Evolutionary conservation across 2,329 filamentous ascomycete species (phyloP), one percentile per base, ranked within the genome.

Genomic region (Monilinia fructicola): DNA sequence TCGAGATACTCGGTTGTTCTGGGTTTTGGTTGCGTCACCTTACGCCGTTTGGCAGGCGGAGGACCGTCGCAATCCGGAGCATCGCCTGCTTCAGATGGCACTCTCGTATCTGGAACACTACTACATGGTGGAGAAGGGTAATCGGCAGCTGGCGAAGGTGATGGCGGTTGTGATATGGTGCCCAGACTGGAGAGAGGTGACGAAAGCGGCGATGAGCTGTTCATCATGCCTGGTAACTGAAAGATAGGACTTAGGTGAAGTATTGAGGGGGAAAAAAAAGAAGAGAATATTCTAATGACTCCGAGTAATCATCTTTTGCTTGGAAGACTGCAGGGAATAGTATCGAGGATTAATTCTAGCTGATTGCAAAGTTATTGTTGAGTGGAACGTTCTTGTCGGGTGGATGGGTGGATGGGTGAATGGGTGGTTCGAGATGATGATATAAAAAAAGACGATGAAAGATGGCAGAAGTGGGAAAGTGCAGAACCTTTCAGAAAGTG

Each of bases 1-100:
- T 97, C 89, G 50, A 99, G 83, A 75, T 91, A 87, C 73, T 91
- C 86, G n/a, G 93, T 96, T 26, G 85, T 92, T 73, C 92, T 90
- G 74, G 90, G 83, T 74, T 86, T 87, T 71, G 84, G 82, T 67
- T 85, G 82, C 67, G 82, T 81, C 65, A 89, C 84, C 76, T 87
- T 88, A 74, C 90, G 87, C 78, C 90, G 90, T 82, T 96, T 97
- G 65, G 87, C 81, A 42, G 91, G 90, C 48, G 88, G 87, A 56
- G 83, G 85, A 62, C 86, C 87, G 73, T 91, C 87, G 76, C 59
- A 46, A 67, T 73, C 72, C 18, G 58, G 56, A 42, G 66, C 50
- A 52, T 72, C 71, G 58, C 71, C 71, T 28, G 68, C 65, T 58
- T 70, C 67, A 21, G 71, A 68, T 26, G 69, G 62, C 14, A 68